Conservation (phyloP, 1,139 yeast genomes). For the Kodamaea arcana region DNA sequence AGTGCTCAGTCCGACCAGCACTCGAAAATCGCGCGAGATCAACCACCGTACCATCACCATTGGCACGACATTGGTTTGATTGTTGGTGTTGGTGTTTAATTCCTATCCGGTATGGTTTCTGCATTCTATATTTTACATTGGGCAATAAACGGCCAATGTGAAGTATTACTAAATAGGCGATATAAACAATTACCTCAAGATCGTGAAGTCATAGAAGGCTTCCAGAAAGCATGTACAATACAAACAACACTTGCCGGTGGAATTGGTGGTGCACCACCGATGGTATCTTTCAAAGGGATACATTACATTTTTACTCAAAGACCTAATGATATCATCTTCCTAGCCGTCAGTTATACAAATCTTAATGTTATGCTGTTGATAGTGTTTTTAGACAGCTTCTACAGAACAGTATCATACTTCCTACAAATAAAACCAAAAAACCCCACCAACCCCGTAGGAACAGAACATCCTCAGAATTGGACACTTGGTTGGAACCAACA, state of each 20-base stretch:
- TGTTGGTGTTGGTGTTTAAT: no score
- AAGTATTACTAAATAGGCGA: conserved; percentile 33
- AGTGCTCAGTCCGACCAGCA: no score
- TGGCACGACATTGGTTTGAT: no score
- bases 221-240: conserved; percentile 15
- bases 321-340: conserved; percentile 26
- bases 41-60: no score
- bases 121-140: conserved; percentile 36
- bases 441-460: background rate
- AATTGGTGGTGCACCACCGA: conserved; percentile 17
- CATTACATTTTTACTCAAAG: conserved; percentile 30
- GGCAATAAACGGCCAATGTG: conserved; percentile 32
- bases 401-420: conserved; percentile 29
- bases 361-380: conserved; percentile 41
- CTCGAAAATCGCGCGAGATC: no score
- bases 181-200: conserved; percentile 32
- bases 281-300: conserved; percentile 25
- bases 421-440: conserved; percentile 11
- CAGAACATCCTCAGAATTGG: background rate
- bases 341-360: conserved; percentile 33
- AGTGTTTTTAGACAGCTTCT: conserved; percentile 32
- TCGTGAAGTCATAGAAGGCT: conserved; percentile 20
- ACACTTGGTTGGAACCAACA: no score
- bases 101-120: no score
- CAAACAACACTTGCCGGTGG: conserved; percentile 19